Evolutionary conservation across 1,284 basidiomycete species (phyloP).

Genomic region (Melanopsichium pennsylvanicum): DNA sequence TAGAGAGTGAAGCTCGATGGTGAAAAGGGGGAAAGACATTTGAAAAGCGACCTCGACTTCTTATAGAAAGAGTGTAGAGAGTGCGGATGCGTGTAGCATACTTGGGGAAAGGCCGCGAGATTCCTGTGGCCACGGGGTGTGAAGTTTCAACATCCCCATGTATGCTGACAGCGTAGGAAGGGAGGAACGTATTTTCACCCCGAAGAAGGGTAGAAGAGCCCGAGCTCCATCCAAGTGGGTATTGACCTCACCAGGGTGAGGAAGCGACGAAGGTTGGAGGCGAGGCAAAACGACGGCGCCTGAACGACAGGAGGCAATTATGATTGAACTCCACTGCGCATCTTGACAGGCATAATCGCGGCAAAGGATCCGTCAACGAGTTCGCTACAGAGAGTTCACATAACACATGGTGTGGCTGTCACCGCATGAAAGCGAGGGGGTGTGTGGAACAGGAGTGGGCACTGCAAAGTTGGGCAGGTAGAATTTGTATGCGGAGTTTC

Average conservation of each 20-base stretch:
- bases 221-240: neutral
- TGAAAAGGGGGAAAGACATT: slow-evolving; percentile 1
- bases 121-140: neutral
- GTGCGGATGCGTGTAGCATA: neutral
- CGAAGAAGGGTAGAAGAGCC: neutral
- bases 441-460: neutral
- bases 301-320: neutral
- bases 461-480: slow-evolving; percentile 5
- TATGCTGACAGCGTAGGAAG: too few relatives aligned
- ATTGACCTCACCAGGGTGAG: neutral
- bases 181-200: too few relatives aligned
- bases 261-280: neutral
- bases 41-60: slow-evolving; percentile 1
- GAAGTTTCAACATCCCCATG: neutral
- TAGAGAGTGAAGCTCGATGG: slow-evolving; percentile 25
- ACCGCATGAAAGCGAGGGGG: neutral
- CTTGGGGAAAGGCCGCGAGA: too few relatives aligned
- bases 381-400: neutral
- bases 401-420: neutral
- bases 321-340: slow-evolving; percentile 31
- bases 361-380: neutral
- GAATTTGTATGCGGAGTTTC: slow-evolving; percentile 15
- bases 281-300: neutral
- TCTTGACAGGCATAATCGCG: slow-evolving; percentile 21
- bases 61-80: too few relatives aligned